Evolutionary conservation across 2,329 filamentous ascomycete genomes (phyloP), one percentile per base, ranked within the genome.

Genomic region (Fusarium sp.): DNA sequence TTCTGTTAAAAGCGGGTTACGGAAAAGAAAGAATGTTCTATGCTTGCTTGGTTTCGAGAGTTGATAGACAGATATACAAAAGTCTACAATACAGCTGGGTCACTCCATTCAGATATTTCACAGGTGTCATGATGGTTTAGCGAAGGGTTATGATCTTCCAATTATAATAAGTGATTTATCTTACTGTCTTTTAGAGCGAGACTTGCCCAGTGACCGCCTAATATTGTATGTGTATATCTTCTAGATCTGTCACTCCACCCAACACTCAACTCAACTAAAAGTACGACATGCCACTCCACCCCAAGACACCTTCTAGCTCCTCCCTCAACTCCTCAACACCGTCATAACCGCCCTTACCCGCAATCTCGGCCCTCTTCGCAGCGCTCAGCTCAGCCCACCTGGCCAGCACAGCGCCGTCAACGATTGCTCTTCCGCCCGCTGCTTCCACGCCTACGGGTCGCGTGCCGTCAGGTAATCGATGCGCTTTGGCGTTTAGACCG

Each of bases 401-500:
- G 62, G 86, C 84, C 65, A 97, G 78, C 40, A 97, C 75, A n/a
- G 85, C 86, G 0, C 93, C 94, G 76, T 97, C 94, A 6, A 97
- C 85, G 52, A 97, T 86, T 3, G 87, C 89, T 18, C 92, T 83
- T 2, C 87, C 87, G 1, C 85, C 86, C 70, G 81, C 86, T 58
- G 83, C 84, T 51, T 89, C 88, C 2, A 89, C 86, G 15, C 84
- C 86, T 0, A 86, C 79, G 8, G 81, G 8, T 75, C 79, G 61
- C 63, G 82, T 58, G 69, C 80, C 77, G 11, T 71, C 85, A 77
- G 73, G 87, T 47, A 83, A 83, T 15, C 96, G 86, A 80, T 95
- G 92, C 0, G 90, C 92, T 57, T 92, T 89, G 3, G 93, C 91
- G 79, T 98, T 98, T 50, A 97, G 83, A 0, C 92, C 93, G 9